Evolutionary conservation across 345 rosid genomes (phyloP).

Genomic region (Physaria fendleri): DNA sequence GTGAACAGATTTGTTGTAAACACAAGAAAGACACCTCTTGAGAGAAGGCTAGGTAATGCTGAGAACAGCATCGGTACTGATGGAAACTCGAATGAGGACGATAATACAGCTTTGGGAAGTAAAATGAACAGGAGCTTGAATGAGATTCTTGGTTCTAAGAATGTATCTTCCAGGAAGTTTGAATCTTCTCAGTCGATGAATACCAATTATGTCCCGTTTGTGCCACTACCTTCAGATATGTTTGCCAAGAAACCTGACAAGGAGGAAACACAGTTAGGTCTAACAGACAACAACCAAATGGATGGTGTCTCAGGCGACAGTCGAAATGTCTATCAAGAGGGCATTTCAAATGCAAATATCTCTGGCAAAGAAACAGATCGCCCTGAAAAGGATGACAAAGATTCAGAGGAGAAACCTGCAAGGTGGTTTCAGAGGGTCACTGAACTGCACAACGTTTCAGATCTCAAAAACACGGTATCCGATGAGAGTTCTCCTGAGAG

Average conservation of each 20-base stretch:
- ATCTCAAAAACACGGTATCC: slow-evolving; percentile 33
- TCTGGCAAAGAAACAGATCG: slow-evolving; percentile 26
- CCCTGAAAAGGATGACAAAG: slow-evolving; percentile 40
- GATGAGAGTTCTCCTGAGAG: slow-evolving; percentile 59
- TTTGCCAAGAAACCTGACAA: slow-evolving; percentile 54
- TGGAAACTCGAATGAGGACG: slow-evolving; percentile 17
- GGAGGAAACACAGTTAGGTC: slow-evolving; percentile 26
- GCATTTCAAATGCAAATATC: slow-evolving; percentile 12
- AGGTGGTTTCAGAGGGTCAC: slow-evolving; percentile 68
- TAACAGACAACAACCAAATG: slow-evolving; percentile 12
- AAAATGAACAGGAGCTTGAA: slow-evolving; percentile 32
- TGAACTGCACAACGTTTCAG: slow-evolving; percentile 51
- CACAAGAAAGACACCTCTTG: slow-evolving; percentile 86
- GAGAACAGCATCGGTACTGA: slow-evolving; percentile 25
- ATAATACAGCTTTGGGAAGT: slow-evolving; percentile 8
- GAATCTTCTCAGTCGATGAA: slow-evolving; percentile 32
- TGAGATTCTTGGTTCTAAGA: slow-evolving; percentile 40
- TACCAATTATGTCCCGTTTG: slow-evolving; percentile 56
- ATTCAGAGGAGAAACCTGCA: slow-evolving; percentile 47
- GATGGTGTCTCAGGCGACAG: background rate
- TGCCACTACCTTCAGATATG: slow-evolving; percentile 73
- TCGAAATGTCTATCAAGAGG: slow-evolving; percentile 14
- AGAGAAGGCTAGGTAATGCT: slow-evolving; percentile 58
- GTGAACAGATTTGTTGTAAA: slow-evolving; percentile 88
- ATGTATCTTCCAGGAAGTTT: slow-evolving; percentile 24